Conservation (phyloP, 192 early-diverging fungal species). For the Coemansia sp. region DNA sequence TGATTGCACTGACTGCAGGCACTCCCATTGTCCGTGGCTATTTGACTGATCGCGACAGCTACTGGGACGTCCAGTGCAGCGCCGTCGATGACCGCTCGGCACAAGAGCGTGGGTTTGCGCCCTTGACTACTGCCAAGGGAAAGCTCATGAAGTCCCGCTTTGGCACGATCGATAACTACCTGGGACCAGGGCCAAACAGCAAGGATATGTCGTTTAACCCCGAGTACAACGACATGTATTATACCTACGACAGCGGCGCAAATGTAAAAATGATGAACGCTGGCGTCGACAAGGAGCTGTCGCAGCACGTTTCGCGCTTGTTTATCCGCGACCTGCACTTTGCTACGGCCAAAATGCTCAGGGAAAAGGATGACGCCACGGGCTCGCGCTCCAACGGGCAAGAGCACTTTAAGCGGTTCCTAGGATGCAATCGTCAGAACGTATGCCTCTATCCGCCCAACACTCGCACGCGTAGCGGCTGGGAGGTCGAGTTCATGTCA, state of each 20-base stretch:
- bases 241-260: conserved; percentile 76
- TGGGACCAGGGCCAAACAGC: conserved; percentile 55
- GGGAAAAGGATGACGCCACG: conserved; percentile 22
- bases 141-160: conserved; percentile 93
- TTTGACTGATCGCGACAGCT: conserved; percentile 89
- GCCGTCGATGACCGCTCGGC: conserved; percentile 89
- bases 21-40: conserved; percentile 93
- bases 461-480: conserved; percentile 83
- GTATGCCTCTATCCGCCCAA: conserved; percentile 98
- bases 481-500: conserved; percentile 95
- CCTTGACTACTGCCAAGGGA: conserved; percentile 70
- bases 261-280: conserved; percentile 68
- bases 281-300: conserved; percentile 84
- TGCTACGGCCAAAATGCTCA: conserved; percentile 77
- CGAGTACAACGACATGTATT: conserved; percentile 87
- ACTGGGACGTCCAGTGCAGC: conserved; percentile 95
- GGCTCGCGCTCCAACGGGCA: conserved; percentile 59
- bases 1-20: conserved; percentile 87
- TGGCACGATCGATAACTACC: conserved; percentile 87
- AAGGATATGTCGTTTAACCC: conserved; percentile 64
- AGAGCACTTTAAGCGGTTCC: conserved; percentile 98
- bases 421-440: conserved; percentile 96
- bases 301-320: conserved; percentile 87
- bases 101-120: conserved; percentile 83
- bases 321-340: conserved; percentile 97